Evolutionary conservation across 2,329 filamentous ascomycete genomes (phyloP), one percentile per base, ranked within the genome.

Genomic region (Colletotrichum paranaense): DNA sequence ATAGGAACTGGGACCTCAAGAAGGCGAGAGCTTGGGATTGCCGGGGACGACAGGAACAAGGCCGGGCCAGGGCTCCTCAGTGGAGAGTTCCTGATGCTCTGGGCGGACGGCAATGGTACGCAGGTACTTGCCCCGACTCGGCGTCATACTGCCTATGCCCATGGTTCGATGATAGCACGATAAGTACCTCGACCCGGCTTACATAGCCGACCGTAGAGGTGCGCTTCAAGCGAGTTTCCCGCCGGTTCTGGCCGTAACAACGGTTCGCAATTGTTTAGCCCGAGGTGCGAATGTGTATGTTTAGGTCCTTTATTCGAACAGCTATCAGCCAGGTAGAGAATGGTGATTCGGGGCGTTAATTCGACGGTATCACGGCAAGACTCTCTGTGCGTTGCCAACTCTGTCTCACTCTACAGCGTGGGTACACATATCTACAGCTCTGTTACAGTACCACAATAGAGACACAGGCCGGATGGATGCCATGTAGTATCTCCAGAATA

Each of bases 161-260:
- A 63, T 57, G 30, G 53, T 70, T 70, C 67, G 62, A 73, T 73
- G 67, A 62, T 73, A 73, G 67, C 71, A 57, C 46, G 62, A 70
- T 28, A 64, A 4, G 62, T 73, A 73, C 70, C 30, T 46, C 42
- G 22, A 56, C 57, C 16, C 26, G 38, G 38, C 59, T 60, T n/a
- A 26, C 30, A 26, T 64, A 60, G 67, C 70, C 59, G 67, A 64
- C 55, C 22, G 30, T 28, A 58, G 52, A 63, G 69, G 52, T 42
- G 69, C 64, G 49, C 64, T 57, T 59, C 30, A 32, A 57, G 55
- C 32, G 14, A 56, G 62, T 32, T 73, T 55, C 22, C 59, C 24
- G 64, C 26, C 60, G 67, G 67, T 38, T 30, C 11, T 57, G 70
- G 60, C 70, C 70, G 70, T 53, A 32, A 49, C 22, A 4, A 9